Conservation (phyloP, 768 basidiomycete genomes). For the Boletus rubescentipes region DNA sequence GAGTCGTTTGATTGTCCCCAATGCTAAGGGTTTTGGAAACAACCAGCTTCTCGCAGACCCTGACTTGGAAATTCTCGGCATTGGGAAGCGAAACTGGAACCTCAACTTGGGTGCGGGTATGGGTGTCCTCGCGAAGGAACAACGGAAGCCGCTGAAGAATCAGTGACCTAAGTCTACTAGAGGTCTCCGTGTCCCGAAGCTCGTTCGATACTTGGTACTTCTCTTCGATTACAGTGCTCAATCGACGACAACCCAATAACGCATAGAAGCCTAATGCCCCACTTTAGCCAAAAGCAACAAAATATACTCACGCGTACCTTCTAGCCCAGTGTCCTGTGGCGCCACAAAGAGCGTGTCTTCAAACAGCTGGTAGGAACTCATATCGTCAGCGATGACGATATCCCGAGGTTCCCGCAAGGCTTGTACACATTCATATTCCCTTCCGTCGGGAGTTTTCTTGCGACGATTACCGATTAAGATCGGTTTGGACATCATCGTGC, state of each 20-base stretch:
- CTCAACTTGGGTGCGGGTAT: constrained; percentile 43
- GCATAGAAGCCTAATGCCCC: constrained; percentile 59
- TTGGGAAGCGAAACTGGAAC: constrained; percentile 58
- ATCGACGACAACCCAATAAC: constrained; percentile 57
- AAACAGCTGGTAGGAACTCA: constrained; percentile 71
- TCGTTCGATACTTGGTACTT: constrained; percentile 61
- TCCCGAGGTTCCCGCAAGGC: constrained; percentile 64
- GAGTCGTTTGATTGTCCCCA: constrained; percentile 45
- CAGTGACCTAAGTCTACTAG: constrained; percentile 50
- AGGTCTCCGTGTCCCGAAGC: constrained; percentile 42
- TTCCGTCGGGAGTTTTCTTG: constrained; percentile 43
- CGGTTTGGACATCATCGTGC: constrained; percentile 63
- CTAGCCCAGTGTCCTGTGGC: constrained; percentile 80
- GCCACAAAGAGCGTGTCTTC: constrained; percentile 68
- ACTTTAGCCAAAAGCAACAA: neutral
- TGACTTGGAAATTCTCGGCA: constrained; percentile 62
- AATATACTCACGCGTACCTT: constrained; percentile 45
- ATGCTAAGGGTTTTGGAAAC: constrained; percentile 59
- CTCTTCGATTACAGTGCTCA: constrained; percentile 48
- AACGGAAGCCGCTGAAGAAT: constrained; percentile 70
- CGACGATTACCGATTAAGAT: constrained; percentile 73
- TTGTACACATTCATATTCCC: constrained; percentile 57
- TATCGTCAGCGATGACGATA: constrained; percentile 82
- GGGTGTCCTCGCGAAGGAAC: constrained; percentile 69
- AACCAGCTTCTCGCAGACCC: constrained; percentile 54